A percentile compares a stretch with the other conserved stretches of the same genome.
These are phyloP conservation scores for Helicocarpus griseus DNA, from an alignment of 2,329 filamentous ascomycete species.

Conservation along the genomic window DNA sequence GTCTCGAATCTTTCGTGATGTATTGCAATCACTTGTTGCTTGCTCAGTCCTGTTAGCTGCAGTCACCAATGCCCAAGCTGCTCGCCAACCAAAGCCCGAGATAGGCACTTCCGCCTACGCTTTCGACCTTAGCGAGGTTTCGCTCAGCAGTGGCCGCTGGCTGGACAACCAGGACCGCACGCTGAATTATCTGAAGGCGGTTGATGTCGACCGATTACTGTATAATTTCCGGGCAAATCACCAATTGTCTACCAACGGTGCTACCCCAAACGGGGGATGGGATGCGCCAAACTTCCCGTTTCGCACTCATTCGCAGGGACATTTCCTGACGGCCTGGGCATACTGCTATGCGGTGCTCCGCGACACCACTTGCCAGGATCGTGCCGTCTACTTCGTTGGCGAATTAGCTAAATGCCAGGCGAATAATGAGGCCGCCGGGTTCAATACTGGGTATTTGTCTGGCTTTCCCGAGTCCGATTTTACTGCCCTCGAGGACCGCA, in stretches of 20 bases:
- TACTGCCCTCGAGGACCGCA: conserved; percentile 33
- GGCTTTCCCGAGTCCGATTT: conserved; percentile 47
- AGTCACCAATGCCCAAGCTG: no score
- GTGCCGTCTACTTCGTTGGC: conserved; percentile 38
- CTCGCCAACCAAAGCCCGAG: no score
- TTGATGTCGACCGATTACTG: conserved; percentile 39
- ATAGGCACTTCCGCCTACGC: not conserved
- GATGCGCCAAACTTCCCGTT: conserved; percentile 47
- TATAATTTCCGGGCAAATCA: conserved; percentile 43
- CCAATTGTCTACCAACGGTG: conserved; percentile 38
- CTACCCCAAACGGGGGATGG: conserved; percentile 42
- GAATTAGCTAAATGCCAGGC: conserved; percentile 44
- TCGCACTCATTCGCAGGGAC: conserved; percentile 42
- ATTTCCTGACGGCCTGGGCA: conserved; percentile 43
- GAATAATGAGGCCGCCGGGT: conserved; percentile 40
- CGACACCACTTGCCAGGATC: conserved; percentile 36
- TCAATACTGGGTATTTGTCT: conserved; percentile 39
- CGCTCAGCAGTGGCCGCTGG: conserved; percentile 21
- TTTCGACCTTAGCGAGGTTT: conserved; percentile 4
- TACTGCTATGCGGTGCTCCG: conserved; percentile 38
- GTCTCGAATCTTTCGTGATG: no score
- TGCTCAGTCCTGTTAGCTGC: no score
- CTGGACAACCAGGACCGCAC: conserved; percentile 40
- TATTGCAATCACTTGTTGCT: no score
- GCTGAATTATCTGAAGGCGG: conserved; percentile 37